Evolutionary conservation across 805 yeast genomes (phyloP).

Genomic region (Spathaspora gorwiae): DNA sequence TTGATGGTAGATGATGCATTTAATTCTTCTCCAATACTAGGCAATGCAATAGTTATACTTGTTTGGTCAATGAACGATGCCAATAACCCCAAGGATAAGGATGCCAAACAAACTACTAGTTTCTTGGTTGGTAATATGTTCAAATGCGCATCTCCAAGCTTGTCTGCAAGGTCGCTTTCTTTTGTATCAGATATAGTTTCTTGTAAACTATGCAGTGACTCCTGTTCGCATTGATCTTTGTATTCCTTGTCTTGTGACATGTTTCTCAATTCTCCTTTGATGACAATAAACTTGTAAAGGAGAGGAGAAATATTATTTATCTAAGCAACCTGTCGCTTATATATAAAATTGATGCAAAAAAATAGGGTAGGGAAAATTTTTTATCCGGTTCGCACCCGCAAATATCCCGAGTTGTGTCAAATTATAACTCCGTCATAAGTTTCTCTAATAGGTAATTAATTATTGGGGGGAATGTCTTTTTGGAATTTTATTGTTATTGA

Average conservation of each 20-base stretch:
- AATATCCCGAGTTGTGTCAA: neutral
- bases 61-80: constrained; percentile 48
- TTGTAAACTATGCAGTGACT: neutral
- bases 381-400: neutral
- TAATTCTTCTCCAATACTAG: constrained; percentile 45
- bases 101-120: constrained; percentile 32
- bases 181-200: neutral
- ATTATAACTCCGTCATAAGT: neutral
- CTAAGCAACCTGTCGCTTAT: neutral
- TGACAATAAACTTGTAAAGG: too few relatives aligned
- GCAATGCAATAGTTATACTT: constrained; percentile 44
- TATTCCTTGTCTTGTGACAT: constrained; percentile 1
- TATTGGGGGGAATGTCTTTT: too few relatives aligned
- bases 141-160: constrained; percentile 38
- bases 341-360: neutral
- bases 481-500: too few relatives aligned
- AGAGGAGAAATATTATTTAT: neutral
- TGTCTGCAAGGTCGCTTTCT: constrained; percentile 13
- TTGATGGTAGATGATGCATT: constrained; percentile 45
- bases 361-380: neutral
- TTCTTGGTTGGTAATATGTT: constrained; percentile 36
- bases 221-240: neutral
- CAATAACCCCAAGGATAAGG: constrained; percentile 36
- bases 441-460: neutral
- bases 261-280: too few relatives aligned